Percentiles rank a stretch among this genome's conserved stretches.
Evolutionary conservation across 192 early-diverging fungal genomes (phyloP).

Genomic region (Oehlia diaphana): DNA sequence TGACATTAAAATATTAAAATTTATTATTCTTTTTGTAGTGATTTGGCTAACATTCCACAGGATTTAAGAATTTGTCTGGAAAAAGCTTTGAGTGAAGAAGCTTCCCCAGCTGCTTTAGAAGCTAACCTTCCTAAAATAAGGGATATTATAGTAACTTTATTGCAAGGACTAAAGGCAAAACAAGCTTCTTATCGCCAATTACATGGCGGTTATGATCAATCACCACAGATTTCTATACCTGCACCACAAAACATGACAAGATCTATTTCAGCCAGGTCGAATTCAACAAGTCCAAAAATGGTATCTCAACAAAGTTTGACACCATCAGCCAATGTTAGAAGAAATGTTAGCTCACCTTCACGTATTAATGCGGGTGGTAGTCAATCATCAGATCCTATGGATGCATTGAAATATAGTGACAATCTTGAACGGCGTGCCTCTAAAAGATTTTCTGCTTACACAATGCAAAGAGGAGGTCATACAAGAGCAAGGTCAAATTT

Average conservation of each 20-base stretch:
- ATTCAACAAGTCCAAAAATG: neutral
- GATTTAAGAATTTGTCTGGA: conserved; percentile 47
- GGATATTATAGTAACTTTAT: conserved; percentile 49
- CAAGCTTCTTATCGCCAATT: conserved; percentile 48
- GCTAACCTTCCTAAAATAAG: conserved; percentile 52
- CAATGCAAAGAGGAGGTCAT: conserved; percentile 1
- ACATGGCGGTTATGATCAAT: neutral
- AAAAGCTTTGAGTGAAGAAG: conserved; percentile 44
- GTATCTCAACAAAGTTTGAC: neutral
- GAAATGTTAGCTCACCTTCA: conserved; percentile 9
- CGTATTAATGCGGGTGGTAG: neutral
- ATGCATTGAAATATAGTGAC: conserved; percentile 19
- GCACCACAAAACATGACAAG: neutral
- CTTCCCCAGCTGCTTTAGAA: conserved; percentile 46
- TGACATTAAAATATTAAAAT: neutral
- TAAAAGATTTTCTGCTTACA: conserved; percentile 19
- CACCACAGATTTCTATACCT: neutral
- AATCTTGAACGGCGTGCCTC: conserved; percentile 27
- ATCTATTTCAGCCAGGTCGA: neutral
- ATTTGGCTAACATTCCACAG: conserved; percentile 46
- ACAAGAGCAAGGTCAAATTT: neutral
- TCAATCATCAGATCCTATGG: conserved; percentile 16
- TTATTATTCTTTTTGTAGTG: conserved; percentile 31
- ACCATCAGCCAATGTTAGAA: neutral
- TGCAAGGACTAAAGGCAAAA: conserved; percentile 55